Percentiles rank a stretch among this genome's conserved stretches.
Evolutionary conservation across 495 filamentous ascomycete genomes (phyloP).

Genomic region (Xanthoparmelia taractica): DNA sequence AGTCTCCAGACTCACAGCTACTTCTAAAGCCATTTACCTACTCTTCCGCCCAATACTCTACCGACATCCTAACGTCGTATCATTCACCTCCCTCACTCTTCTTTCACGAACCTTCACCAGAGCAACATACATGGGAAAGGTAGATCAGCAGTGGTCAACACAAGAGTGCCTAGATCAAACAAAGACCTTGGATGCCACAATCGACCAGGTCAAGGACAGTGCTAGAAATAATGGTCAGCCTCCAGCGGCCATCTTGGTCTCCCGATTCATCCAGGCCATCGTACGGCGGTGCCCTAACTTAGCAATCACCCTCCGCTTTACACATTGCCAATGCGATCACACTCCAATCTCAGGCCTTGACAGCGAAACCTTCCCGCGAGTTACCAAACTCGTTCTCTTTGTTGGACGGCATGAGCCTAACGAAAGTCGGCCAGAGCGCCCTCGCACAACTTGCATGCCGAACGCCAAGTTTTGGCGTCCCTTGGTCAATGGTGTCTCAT

Average conservation of each 20-base stretch:
- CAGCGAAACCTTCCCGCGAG: constrained; percentile 28
- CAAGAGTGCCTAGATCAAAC: constrained; percentile 28
- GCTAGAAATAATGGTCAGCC: constrained; percentile 24
- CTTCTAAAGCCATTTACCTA: constrained; percentile 30
- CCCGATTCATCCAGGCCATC: constrained; percentile 26
- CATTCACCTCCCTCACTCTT: constrained; percentile 27
- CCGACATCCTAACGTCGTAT: constrained; percentile 27
- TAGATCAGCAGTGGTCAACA: constrained; percentile 30
- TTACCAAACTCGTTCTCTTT: constrained; percentile 30
- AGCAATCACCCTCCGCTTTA: constrained; percentile 30
- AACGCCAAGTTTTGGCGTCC: constrained; percentile 31
- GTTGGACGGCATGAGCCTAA: constrained; percentile 25
- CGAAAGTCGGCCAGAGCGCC: constrained; percentile 12
- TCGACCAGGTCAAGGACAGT: constrained; percentile 31
- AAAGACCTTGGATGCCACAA: constrained; percentile 24
- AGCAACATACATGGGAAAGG: constrained; percentile 29
- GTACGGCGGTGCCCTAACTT: constrained; percentile 33
- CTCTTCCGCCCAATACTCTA: constrained; percentile 34
- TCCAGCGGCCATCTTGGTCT: constrained; percentile 30
- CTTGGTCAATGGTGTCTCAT: constrained; percentile 28
- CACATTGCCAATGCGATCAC: constrained; percentile 29
- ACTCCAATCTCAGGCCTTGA: constrained; percentile 31
- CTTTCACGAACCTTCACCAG: constrained; percentile 30
- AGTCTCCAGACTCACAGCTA: constrained; percentile 28
- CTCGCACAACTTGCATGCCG: constrained; percentile 22